These are phyloP conservation scores for Plasmopara viticola DNA, from an alignment of 352 stramenopile genomes.

Conservation along the genomic window DNA sequence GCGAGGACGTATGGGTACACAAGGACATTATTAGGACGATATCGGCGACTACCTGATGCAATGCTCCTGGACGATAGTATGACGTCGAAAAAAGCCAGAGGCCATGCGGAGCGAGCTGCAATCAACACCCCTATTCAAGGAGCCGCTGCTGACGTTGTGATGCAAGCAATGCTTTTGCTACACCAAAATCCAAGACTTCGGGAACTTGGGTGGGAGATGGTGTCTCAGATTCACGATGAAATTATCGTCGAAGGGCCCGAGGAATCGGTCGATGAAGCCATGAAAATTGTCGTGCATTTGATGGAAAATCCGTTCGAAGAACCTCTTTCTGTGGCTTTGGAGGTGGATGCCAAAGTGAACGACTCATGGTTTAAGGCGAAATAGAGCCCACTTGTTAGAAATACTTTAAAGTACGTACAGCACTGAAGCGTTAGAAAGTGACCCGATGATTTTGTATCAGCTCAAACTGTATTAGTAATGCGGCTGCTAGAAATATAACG, in stretches of 20 bases:
- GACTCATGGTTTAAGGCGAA: slow-evolving; percentile 99
- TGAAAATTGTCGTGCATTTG: slow-evolving; percentile 80
- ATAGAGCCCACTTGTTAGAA: slow-evolving; percentile 33
- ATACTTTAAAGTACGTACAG: no score
- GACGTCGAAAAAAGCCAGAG: slow-evolving; percentile 58
- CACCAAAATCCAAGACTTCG: slow-evolving; percentile 89
- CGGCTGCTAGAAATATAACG: no score
- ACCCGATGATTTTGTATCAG: no score
- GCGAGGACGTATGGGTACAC: slow-evolving; percentile 85
- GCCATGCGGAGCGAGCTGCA: slow-evolving; percentile 90
- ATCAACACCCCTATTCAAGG: slow-evolving; percentile 99
- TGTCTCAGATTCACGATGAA: slow-evolving; percentile 99
- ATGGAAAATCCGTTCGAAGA: slow-evolving; percentile 98
- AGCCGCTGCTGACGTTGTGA: slow-evolving; percentile 97
- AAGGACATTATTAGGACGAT: slow-evolving; percentile 95
- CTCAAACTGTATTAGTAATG: no score
- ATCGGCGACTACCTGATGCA: slow-evolving; percentile 93
- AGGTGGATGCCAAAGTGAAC: slow-evolving; percentile 92
- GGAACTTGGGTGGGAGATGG: slow-evolving; percentile 95
- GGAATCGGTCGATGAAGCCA: slow-evolving; percentile 91
- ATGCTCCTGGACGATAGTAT: slow-evolving; percentile 61
- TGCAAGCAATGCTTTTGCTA: slow-evolving; percentile 99
- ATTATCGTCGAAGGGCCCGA: slow-evolving; percentile 99
- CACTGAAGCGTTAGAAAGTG: no score
- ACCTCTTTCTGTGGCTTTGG: slow-evolving; percentile 80